Evolutionary conservation across 2,329 filamentous ascomycete species (phyloP).

Genomic region (Hymenoscyphus fraxineus): DNA sequence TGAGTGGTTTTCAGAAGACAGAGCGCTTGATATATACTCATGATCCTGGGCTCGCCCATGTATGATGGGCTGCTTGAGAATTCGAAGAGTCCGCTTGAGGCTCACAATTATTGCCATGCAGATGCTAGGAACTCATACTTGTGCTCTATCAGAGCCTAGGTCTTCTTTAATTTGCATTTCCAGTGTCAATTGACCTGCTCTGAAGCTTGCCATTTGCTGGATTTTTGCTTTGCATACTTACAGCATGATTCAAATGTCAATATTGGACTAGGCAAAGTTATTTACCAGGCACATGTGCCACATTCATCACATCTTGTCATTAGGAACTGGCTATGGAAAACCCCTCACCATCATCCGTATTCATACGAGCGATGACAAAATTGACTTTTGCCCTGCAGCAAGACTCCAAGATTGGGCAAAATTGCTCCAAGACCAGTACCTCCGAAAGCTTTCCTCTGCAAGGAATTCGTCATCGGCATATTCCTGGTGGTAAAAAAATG

Average conservation of each 20-base stretch:
- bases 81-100: not conserved
- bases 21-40: not conserved
- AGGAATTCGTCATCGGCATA: not conserved
- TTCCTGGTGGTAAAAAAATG: not conserved
- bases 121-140: not conserved
- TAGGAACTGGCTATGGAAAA: not conserved
- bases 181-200: not conserved
- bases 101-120: not conserved
- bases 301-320: not conserved
- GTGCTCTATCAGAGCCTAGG: not conserved
- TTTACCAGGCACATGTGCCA: too few species aligned
- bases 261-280: not conserved
- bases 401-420: not conserved
- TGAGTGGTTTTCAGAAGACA: too few species aligned
- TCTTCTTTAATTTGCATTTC: not conserved
- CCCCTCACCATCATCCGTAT: not conserved
- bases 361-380: not conserved
- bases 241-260: not conserved
- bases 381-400: not conserved
- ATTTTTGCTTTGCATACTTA: not conserved
- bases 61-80: not conserved
- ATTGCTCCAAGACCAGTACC: not conserved
- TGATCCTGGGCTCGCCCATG: not conserved
- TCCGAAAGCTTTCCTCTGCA: not conserved
- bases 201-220: not conserved